Base-by-base conservation (phyloP, 805 yeast genomes). In the Yarrowia hollandica region DNA sequence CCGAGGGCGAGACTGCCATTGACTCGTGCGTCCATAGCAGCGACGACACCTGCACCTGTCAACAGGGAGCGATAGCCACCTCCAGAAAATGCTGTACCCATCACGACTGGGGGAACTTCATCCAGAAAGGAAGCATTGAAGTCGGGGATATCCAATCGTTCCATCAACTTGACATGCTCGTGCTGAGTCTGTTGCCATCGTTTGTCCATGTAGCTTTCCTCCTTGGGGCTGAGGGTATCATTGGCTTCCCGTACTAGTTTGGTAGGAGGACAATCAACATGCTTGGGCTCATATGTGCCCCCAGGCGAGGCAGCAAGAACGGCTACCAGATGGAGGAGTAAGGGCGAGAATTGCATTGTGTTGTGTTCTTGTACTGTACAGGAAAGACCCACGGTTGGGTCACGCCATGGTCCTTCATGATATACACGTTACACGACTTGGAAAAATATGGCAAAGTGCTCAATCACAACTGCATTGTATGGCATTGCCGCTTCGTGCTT, bases 31-130 rank as follows among this genome's bases (percentile, higher is more conserved):
- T 89, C 96, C 61, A 86, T 72, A 1, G 92, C 96, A 1, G 90
- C 75, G 11, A 88, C 71, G 66, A 82, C 82, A 31, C 96, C 96
- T 4, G 94, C 96, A 2, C 95, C 96, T 61, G 77, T 72, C 42
- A 89, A 72, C 88, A 90, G 87, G 26, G 96, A 92, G 62, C 96
- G 77, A 69, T 87, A 90, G 4, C 97, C 97, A 65, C 97, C 97
- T 41, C 97, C 97, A 16, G 89, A 82, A 64, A 84, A 82, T 8
- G 90, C 84, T 3, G 73, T 60, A 4, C 76, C 78, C 35, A 71
- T 62, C 2, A 61, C 63, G 41, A 70, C 41, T 3, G 65, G 48
- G 14, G 68, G 62, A 54, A 68, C 62, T 5, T 44, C 52, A 16
- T 44, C 52, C 12, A 44, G 35, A 5, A 44, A 44, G 9, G 52